Evolutionary conservation across 345 rosid genomes (phyloP).

Genomic region (Gossypioides kirkii): DNA sequence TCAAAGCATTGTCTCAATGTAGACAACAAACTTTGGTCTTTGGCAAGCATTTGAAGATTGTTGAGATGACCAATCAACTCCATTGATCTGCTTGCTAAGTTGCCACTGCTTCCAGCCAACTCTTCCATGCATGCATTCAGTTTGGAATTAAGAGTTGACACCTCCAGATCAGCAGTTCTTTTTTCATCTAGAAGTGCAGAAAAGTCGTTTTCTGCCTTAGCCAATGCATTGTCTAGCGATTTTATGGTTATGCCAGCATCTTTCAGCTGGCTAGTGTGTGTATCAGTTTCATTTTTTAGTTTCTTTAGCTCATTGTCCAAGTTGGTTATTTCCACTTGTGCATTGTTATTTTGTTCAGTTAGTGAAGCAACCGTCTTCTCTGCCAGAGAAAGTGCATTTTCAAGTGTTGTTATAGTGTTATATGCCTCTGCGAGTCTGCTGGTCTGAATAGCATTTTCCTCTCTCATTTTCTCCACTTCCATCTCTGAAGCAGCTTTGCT

Average conservation of each 20-base stretch:
- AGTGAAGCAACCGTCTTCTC: conserved; percentile 44
- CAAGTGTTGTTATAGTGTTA: conserved; percentile 51
- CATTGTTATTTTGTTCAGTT: conserved; percentile 44
- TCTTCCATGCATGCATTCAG: conserved; percentile 73
- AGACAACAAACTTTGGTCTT: conserved; percentile 46
- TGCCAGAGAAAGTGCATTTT: conserved; percentile 47
- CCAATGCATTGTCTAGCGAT: conserved; percentile 55
- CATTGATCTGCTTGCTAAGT: conserved; percentile 41
- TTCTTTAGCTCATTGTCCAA: conserved; percentile 55
- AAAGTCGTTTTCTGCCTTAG: conserved; percentile 44
- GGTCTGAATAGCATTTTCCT: conserved; percentile 45
- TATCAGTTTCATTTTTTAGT: conserved; percentile 51
- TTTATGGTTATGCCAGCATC: conserved; percentile 48
- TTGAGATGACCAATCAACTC: conserved; percentile 51
- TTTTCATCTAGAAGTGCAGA: conserved; percentile 56
- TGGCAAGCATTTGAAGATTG: conserved; percentile 49
- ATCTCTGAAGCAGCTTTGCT: conserved; percentile 41
- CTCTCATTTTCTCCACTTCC: conserved; percentile 52
- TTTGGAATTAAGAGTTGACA: conserved; percentile 54
- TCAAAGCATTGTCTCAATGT: conserved; percentile 45
- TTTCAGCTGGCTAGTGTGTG: conserved; percentile 40
- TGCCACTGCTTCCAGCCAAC: conserved; percentile 60
- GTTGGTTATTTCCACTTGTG: conserved; percentile 30
- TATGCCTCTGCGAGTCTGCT: conserved; percentile 53
- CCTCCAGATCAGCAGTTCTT: conserved; percentile 50